Percentiles rank a stretch among this genome's conserved stretches.
phyloP scores from a whole-genome alignment of 495 filamentous ascomycete species.

The Amorphotheca resinae region DNA sequence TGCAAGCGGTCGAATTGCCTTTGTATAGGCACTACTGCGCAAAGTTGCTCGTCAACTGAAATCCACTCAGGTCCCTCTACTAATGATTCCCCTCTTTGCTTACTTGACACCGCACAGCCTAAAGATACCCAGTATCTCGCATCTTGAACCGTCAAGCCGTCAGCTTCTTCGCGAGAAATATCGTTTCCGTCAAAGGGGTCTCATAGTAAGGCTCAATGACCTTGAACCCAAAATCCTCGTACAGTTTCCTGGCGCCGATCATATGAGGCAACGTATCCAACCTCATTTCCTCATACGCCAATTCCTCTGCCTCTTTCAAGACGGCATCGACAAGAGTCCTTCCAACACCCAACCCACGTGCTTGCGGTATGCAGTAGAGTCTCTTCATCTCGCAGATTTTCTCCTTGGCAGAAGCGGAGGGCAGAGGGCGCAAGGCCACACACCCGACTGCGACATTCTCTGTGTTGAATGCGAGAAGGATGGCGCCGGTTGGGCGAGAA shows the following conservation, averaged over 20 bases:
- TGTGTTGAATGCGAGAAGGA: conserved; percentile 32
- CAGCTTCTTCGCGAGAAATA: conserved; percentile 17
- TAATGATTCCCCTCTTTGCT: too few species aligned
- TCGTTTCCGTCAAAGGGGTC: conserved; percentile 38
- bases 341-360: conserved; percentile 37
- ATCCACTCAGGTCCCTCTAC: too few species aligned
- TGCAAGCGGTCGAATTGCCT: too few species aligned
- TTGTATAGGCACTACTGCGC: too few species aligned
- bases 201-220: conserved; percentile 44
- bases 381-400: conserved; percentile 49
- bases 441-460: conserved; percentile 32
- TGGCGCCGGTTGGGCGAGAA: conserved; percentile 23
- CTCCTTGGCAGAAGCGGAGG: conserved; percentile 3
- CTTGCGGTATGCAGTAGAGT: conserved; percentile 35
- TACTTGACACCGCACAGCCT: too few species aligned
- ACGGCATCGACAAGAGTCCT: conserved; percentile 30
- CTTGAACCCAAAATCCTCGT: conserved; percentile 39
- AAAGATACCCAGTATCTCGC: too few species aligned
- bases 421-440: conserved; percentile 31
- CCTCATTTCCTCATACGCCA: conserved; percentile 42
- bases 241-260: conserved; percentile 37
- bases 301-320: conserved; percentile 28
- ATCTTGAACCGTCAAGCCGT: not conserved
- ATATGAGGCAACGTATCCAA: conserved; percentile 47
- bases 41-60: too few species aligned